Conservation (phyloP, 2,329 filamentous ascomycete genomes). For the Hortaea sp. region DNA sequence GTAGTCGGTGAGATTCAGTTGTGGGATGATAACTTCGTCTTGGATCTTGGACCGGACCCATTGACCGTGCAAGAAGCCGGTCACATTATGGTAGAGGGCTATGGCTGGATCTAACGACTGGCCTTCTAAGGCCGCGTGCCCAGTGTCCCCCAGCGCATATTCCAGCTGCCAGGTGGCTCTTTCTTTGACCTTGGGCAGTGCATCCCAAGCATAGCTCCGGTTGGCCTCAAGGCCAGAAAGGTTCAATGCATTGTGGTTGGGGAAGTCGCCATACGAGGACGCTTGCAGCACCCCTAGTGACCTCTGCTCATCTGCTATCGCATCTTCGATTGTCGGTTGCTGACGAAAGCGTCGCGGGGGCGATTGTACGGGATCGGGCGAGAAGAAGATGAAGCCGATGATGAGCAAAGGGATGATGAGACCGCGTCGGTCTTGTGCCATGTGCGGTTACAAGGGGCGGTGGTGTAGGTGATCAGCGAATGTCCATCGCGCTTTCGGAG, state of each 20-base stretch:
- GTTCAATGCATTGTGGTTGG: constrained; percentile 30
- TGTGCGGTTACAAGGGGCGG: neutral
- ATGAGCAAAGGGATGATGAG: constrained; percentile 39
- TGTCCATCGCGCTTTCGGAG: no score
- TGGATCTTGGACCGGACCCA: constrained; percentile 55
- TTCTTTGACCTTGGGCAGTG: constrained; percentile 56
- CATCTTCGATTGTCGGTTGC: constrained; percentile 37
- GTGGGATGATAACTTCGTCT: constrained; percentile 34
- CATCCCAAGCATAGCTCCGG: constrained; percentile 70
- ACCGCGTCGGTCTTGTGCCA: constrained; percentile 30
- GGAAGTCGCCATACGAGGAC: constrained; percentile 39
- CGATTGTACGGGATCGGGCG: constrained; percentile 30
- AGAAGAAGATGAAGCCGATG: constrained; percentile 44
- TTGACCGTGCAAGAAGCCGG: constrained; percentile 64
- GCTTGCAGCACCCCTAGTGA: constrained; percentile 41
- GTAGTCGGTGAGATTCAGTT: constrained; percentile 44
- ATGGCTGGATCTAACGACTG: constrained; percentile 22
- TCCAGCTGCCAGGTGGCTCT: constrained; percentile 50
- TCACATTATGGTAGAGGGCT: constrained; percentile 66
- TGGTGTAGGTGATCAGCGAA: no score
- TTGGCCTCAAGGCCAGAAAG: constrained; percentile 66
- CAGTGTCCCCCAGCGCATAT: constrained; percentile 29
- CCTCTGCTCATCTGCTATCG: constrained; percentile 41
- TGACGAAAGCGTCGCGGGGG: constrained; percentile 27
- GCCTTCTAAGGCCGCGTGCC: constrained; percentile 16